phyloP scores from a whole-genome alignment of 148 eudicot species.

The Rhododendron kiyosumense region DNA sequence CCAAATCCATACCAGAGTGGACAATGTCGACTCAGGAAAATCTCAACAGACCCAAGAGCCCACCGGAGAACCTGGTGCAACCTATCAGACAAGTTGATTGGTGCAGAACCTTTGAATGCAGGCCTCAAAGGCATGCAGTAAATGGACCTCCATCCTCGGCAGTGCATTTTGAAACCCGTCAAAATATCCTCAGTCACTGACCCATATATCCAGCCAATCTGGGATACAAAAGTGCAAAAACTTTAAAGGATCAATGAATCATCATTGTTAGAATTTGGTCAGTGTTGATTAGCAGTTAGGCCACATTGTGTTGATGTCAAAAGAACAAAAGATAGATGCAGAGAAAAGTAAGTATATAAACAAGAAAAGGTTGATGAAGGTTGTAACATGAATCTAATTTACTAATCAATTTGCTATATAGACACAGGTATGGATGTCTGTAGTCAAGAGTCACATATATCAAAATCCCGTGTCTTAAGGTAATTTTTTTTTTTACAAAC shows the following conservation, averaged over 20 bases:
- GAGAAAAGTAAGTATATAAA: neutral
- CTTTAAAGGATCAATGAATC: neutral
- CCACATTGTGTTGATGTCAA: neutral
- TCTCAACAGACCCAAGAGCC: conserved; percentile 97
- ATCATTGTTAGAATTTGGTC: neutral
- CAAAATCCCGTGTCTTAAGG: neutral
- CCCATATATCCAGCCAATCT: conserved; percentile 99
- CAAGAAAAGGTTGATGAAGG: neutral
- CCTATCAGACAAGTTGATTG: conserved; percentile 94
- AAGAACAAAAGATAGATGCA: neutral
- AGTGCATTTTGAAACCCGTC: conserved; percentile 98
- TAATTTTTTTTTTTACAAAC: neutral
- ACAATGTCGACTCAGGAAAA: conserved; percentile 92
- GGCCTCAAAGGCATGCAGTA: conserved; percentile 98
- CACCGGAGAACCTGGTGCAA: conserved; percentile 95
- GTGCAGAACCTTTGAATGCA: conserved; percentile 98
- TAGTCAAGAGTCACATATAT: neutral
- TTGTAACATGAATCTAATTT: neutral
- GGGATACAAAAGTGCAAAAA: conserved; percentile 10
- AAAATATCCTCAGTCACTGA: conserved; percentile 95
- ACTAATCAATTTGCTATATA: neutral
- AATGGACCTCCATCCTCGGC: conserved; percentile 98
- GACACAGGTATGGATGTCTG: neutral
- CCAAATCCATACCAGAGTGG: conserved; percentile 99
- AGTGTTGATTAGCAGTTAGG: neutral